Percentiles rank a stretch among this genome's conserved stretches.
Conservation (phyloP, 2,329 filamentous ascomycete genomes). For the Apiospora malaysiana region DNA sequence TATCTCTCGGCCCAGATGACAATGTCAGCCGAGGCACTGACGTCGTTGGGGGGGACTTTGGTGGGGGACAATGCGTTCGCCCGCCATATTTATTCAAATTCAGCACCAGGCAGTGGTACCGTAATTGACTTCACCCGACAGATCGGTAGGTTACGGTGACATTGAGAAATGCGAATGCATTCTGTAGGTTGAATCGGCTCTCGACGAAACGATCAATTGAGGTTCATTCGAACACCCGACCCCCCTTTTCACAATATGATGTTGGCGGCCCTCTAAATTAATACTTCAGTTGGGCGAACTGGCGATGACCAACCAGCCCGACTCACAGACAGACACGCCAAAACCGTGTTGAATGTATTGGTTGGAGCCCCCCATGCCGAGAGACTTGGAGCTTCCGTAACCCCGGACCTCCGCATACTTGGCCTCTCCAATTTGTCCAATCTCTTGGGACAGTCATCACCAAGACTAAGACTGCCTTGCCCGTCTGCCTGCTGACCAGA, state of each 20-base stretch:
- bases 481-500: not conserved
- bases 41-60: not conserved
- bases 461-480: not conserved
- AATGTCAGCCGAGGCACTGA: slow-evolving; percentile 12
- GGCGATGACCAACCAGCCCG: no score
- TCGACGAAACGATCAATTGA: no score
- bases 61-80: not conserved
- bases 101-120: no score
- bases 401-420: slow-evolving; percentile 9
- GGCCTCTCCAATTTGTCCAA: not conserved
- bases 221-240: no score
- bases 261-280: no score
- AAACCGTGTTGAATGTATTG: not conserved
- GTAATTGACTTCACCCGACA: no score
- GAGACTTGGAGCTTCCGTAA: slow-evolving; percentile 3
- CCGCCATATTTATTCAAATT: no score
- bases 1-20: not conserved
- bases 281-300: no score
- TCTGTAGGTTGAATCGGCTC: no score
- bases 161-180: no score
- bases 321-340: not conserved
- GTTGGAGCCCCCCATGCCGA: not conserved
- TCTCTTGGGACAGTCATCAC: not conserved
- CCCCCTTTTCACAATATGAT: no score
- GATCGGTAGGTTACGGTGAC: no score